phyloP scores from a whole-genome alignment of 2,329 filamentous ascomycete species.

The Talaromyces sp. region DNA sequence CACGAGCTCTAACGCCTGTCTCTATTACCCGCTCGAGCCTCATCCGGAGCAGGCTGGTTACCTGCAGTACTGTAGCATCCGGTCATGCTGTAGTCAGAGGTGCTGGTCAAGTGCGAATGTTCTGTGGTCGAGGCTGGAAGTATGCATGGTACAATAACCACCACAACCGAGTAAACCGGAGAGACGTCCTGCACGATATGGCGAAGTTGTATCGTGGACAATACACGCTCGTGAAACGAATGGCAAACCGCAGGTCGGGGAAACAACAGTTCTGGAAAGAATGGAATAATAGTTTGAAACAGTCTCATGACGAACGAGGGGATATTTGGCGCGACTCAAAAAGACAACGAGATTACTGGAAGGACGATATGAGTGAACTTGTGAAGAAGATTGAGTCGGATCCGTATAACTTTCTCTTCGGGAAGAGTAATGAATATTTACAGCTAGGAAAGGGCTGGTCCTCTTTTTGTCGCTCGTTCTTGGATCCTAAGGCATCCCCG shows the following conservation, averaged over 20 bases:
- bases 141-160: not conserved
- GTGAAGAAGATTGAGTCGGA: constrained; percentile 33
- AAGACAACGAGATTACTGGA: constrained; percentile 21
- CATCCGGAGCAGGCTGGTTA: not conserved
- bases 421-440: constrained; percentile 28
- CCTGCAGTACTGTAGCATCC: not conserved
- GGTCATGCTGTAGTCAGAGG: not conserved
- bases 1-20: not conserved
- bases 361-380: constrained; percentile 30
- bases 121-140: constrained; percentile 8
- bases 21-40: not conserved
- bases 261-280: not conserved
- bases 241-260: not conserved
- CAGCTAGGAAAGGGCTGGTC: constrained; percentile 11
- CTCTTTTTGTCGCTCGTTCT: constrained; percentile 7
- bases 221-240: constrained; percentile 2
- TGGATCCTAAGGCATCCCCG: not conserved
- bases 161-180: not conserved
- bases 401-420: constrained; percentile 39
- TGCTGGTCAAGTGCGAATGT: not conserved
- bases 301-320: not conserved
- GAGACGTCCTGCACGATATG: constrained; percentile 1
- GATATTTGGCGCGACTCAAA: constrained; percentile 15
- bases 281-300: not conserved
- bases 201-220: not conserved